phyloP scores from a whole-genome alignment of 306 rosid species.

The Boehmeria nivea region DNA sequence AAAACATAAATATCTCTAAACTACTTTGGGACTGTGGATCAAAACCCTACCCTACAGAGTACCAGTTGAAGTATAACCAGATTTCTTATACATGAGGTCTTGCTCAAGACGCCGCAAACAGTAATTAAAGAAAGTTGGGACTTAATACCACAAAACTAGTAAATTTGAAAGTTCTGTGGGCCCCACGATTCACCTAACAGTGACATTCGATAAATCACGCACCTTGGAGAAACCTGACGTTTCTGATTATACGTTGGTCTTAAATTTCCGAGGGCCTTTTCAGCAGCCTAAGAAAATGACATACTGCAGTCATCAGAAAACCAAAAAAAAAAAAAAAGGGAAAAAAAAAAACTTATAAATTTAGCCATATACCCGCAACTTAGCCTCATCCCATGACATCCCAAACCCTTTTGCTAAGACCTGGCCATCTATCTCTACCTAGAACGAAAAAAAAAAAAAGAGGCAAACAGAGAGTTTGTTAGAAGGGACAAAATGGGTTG shows the following conservation, averaged over 20 bases:
- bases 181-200: too few species aligned
- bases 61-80: too few species aligned
- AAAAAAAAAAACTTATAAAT: neutral
- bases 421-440: slow-evolving; percentile 90
- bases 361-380: slow-evolving; percentile 49
- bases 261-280: slow-evolving; percentile 79
- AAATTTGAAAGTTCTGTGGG: too few species aligned
- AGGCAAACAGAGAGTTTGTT: too few species aligned
- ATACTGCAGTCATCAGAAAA: slow-evolving; percentile 16
- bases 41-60: too few species aligned
- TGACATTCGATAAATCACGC: slow-evolving; percentile 18
- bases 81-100: too few species aligned
- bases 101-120: too few species aligned
- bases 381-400: slow-evolving; percentile 88
- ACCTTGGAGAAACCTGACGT: slow-evolving; percentile 85
- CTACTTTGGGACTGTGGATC: too few species aligned
- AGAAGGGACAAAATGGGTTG: neutral
- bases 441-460: slow-evolving; percentile 9
- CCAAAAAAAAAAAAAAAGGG: neutral
- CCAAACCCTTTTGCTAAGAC: slow-evolving; percentile 76
- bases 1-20: too few species aligned
- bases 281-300: slow-evolving; percentile 63
- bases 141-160: too few species aligned
- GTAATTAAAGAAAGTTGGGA: too few species aligned
- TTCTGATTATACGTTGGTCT: slow-evolving; percentile 57